Evolutionary conservation across 2,329 filamentous ascomycete genomes (phyloP), one percentile per base, ranked within the genome.

Genomic region (Samsoniella hepiali): DNA sequence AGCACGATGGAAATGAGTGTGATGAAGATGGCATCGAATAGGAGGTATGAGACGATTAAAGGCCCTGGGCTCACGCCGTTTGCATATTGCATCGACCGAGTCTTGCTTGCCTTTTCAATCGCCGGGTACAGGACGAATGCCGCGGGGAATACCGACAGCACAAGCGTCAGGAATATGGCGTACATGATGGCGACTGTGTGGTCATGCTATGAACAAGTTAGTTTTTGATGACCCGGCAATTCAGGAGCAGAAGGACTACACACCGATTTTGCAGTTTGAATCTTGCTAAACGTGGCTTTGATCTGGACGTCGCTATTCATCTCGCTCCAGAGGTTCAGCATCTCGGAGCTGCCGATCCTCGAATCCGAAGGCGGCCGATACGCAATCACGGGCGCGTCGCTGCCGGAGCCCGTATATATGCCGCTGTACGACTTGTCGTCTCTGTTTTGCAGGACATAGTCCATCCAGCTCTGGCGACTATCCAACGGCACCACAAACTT

Each of bases 51-150:
- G 1, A 90, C 74, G 91, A 92, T 96, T 1, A 96, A 78, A 1
- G 91, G 90, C 1, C 88, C 78, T 1, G 88, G 87, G 31, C 89
- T 83, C 38, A 96, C 91, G 38, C 92, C 92, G 72, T 96, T 96
- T 63, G 90, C 93, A 75, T 95, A 96, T 73, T 96, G 88, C 34
- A 96, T 78, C 5, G 89, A 88, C 57, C 92, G 84, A 49, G 96
- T 90, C 65, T 91, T 88, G 59, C 87, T 81, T 2, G 90, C 77
- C 36, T 91, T 83, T 74, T 96, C 92, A 11, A 91, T 78, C 3
- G 91, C 95, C 0, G 91, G 90, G 71, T 96, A 96, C 6, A 96
- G 78, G 0, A 89, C 85, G 69, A 96, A 82, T 34, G 88, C 89
- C 7, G 86, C 84, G 15, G 81, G 81, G 1, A 89, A 86, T 17